A percentile compares a stretch with the other conserved stretches of the same genome.
Evolutionary conservation across 805 yeast species (phyloP).

Genomic region (Candida alai): DNA sequence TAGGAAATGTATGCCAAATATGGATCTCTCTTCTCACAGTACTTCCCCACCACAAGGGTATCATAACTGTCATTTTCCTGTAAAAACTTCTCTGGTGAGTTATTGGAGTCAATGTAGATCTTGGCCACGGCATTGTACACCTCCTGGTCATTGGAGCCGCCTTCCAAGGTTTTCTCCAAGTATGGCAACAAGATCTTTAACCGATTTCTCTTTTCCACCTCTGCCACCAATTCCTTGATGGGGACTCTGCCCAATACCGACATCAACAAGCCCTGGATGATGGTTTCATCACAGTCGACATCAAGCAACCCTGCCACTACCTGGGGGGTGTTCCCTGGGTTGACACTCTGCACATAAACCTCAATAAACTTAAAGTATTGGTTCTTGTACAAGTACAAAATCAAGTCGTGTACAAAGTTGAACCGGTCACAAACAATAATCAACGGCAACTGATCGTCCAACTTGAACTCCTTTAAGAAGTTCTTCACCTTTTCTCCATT

Average conservation of each 20-base stretch:
- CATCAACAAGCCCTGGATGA: constrained; percentile 73
- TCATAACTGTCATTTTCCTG: constrained; percentile 87
- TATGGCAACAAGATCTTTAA: constrained; percentile 88
- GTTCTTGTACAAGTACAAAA: constrained; percentile 89
- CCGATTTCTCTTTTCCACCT: constrained; percentile 95
- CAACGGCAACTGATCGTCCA: constrained; percentile 93
- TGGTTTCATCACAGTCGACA: constrained; percentile 92
- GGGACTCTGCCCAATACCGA: constrained; percentile 95
- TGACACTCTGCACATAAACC: constrained; percentile 96
- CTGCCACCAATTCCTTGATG: constrained; percentile 79
- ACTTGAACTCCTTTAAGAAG: constrained; percentile 88
- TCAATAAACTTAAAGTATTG: constrained; percentile 95
- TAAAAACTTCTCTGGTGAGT: constrained; percentile 94
- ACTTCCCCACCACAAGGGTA: constrained; percentile 92
- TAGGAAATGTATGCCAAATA: constrained; percentile 96
- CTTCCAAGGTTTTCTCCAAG: constrained; percentile 80
- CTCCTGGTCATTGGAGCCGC: constrained; percentile 86
- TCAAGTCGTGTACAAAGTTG: constrained; percentile 87
- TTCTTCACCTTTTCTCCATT: constrained; percentile 97
- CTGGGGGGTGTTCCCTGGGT: constrained; percentile 93
- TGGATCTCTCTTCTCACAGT: constrained; percentile 99
- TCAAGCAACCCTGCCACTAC: constrained; percentile 95
- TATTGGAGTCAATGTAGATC: constrained; percentile 95
- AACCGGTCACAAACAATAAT: constrained; percentile 94
- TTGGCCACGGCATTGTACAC: constrained; percentile 94